Percentiles rank a stretch among this genome's conserved stretches.
Evolutionary conservation across 805 yeast genomes (phyloP).

Genomic region (Sungouiozyma ichnusensis): DNA sequence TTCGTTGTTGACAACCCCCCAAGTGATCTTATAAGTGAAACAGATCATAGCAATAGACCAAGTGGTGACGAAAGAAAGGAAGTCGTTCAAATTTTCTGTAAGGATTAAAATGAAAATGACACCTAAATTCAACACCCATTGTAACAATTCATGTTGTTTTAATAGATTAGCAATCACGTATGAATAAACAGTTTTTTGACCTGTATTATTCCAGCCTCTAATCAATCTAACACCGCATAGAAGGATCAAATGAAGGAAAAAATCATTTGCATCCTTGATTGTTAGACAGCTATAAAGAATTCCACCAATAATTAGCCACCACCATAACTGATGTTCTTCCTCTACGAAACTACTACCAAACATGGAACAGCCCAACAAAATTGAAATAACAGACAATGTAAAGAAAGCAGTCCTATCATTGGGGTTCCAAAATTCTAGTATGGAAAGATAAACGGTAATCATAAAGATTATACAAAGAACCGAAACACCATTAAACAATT

Average conservation of each 20-base stretch:
- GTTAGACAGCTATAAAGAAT: conserved; percentile 4
- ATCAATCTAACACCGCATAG: conserved; percentile 41
- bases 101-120: conserved; percentile 14
- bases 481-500: conserved; percentile 31
- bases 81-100: neutral
- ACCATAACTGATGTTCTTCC: conserved; percentile 96
- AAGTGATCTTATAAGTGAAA: conserved; percentile 44
- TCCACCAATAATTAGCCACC: conserved; percentile 50
- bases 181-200: conserved; percentile 62
- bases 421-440: conserved; percentile 1
- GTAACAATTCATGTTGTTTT: conserved; percentile 20
- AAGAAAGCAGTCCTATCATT: conserved; percentile 1
- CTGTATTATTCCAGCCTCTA: conserved; percentile 81
- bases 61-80: conserved; percentile 34
- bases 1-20: conserved; percentile 46
- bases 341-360: conserved; percentile 89
- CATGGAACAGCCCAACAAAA: conserved; percentile 41
- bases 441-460: neutral
- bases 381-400: conserved; percentile 18
- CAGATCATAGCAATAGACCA: conserved; percentile 38
- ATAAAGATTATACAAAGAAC: conserved; percentile 8
- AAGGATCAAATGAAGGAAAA: conserved; percentile 8
- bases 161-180: conserved; percentile 40
- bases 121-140: conserved; percentile 44
- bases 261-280: conserved; percentile 1